Conservation (phyloP, 495 filamentous ascomycete genomes). For the Hypoxylon rickii region DNA sequence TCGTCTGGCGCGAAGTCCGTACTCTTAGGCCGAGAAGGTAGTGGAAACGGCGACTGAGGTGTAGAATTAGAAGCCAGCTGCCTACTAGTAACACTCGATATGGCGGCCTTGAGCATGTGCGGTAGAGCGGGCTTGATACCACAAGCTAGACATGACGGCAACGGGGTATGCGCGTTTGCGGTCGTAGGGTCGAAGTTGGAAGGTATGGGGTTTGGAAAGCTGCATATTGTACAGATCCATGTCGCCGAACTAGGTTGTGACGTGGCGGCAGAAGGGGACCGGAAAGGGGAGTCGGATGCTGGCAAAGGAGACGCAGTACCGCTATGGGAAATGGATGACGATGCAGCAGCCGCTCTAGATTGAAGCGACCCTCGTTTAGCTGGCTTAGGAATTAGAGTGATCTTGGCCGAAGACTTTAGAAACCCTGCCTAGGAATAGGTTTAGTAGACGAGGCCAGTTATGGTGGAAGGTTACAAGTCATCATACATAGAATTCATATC, state of each 20-base stretch:
- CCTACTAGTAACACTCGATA: slow-evolving; percentile 65
- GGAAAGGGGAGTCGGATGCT: slow-evolving; percentile 53
- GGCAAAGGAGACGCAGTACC: slow-evolving; percentile 54
- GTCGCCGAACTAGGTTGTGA: slow-evolving; percentile 66
- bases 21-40: slow-evolving; percentile 16
- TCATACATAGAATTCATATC: slow-evolving; percentile 84
- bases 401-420: slow-evolving; percentile 91
- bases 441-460: slow-evolving; percentile 21
- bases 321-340: slow-evolving; percentile 45
- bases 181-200: slow-evolving; percentile 87
- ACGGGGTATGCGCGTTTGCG: slow-evolving; percentile 71
- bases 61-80: slow-evolving; percentile 35
- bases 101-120: slow-evolving; percentile 81
- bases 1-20: slow-evolving; percentile 5
- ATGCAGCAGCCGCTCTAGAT: slow-evolving; percentile 45
- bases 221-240: slow-evolving; percentile 98
- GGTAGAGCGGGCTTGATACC: slow-evolving; percentile 89
- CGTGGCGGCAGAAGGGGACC: slow-evolving; percentile 53
- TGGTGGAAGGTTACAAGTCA: slow-evolving; percentile 17
- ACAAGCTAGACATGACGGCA: slow-evolving; percentile 89
- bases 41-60: slow-evolving; percentile 20
- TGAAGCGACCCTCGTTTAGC: slow-evolving; percentile 60
- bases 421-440: slow-evolving; percentile 73
- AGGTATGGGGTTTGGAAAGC: slow-evolving; percentile 93
- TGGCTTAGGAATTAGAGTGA: slow-evolving; percentile 82